Conservation (phyloP, 2,329 filamentous ascomycete species). For the Curvularia spicifera region DNA sequence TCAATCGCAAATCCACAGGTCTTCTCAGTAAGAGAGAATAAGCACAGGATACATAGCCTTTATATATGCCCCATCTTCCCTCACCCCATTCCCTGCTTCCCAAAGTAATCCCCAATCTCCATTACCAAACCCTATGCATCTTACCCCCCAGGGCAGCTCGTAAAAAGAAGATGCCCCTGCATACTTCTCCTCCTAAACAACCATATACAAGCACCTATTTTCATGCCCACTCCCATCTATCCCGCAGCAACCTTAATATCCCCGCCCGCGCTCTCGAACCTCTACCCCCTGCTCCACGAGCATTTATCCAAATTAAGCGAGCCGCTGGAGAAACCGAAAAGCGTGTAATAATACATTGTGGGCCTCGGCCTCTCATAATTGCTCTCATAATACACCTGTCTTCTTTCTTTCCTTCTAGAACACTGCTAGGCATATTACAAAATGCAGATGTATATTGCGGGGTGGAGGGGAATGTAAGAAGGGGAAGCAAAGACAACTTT, state of each 20-base stretch:
- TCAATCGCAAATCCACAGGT: not conserved
- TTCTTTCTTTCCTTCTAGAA: no score
- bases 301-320: constrained; percentile 31
- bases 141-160: not conserved
- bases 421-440: no score
- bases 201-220: not conserved
- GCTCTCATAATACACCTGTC: no score
- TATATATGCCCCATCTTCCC: not conserved
- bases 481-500: no score
- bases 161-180: not conserved
- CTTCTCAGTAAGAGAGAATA: not conserved
- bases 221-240: not conserved
- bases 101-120: not conserved
- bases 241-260: not conserved
- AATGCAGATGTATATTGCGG: no score
- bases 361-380: no score
- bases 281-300: constrained; percentile 11
- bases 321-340: not conserved
- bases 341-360: not conserved
- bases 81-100: not conserved
- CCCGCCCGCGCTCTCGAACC: constrained; percentile 14
- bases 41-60: not conserved
- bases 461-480: no score
- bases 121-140: not conserved
- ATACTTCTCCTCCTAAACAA: not conserved